Percentiles rank a stretch among this genome's conserved stretches.
phyloP scores from a whole-genome alignment of 352 stramenopile genomes.

The Pythium dissotocum region DNA sequence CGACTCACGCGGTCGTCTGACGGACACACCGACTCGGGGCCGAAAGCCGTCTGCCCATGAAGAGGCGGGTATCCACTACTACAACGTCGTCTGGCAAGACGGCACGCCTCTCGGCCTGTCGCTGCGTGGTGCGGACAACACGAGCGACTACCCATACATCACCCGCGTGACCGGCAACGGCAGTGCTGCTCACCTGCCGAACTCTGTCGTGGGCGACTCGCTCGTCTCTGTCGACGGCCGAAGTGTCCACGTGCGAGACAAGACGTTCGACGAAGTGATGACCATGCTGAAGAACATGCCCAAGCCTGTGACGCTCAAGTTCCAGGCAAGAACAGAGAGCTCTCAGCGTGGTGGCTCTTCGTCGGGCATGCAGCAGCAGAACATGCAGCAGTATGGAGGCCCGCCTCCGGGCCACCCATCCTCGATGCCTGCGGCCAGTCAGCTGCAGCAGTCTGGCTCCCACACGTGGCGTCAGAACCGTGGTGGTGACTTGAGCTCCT shows the following conservation, averaged over 20 bases:
- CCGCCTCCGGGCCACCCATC: background rate
- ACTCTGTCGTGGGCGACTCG: conserved; percentile 72
- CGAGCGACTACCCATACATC: conserved; percentile 85
- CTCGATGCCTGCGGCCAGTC: conserved; percentile 8
- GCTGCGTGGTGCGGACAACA: conserved; percentile 66
- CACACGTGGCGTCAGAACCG: conserved; percentile 60
- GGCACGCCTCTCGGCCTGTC: conserved; percentile 74
- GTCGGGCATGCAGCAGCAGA: conserved; percentile 10
- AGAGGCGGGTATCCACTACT: conserved; percentile 58
- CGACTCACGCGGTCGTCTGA: conserved; percentile 28
- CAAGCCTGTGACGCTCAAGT: conserved; percentile 84
- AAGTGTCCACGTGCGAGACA: conserved; percentile 78
- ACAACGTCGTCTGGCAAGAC: conserved; percentile 86
- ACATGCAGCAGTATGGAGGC: background rate
- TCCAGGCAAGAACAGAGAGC: conserved; percentile 54
- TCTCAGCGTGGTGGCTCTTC: conserved; percentile 14
- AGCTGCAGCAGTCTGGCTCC: conserved; percentile 43
- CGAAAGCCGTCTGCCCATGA: conserved; percentile 32
- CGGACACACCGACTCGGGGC: conserved; percentile 44
- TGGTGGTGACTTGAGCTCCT: conserved; percentile 1
- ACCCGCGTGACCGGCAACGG: conserved; percentile 83
- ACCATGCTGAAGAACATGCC: conserved; percentile 85
- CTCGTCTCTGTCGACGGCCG: conserved; percentile 81
- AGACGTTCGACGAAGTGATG: conserved; percentile 89
- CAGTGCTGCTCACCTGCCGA: conserved; percentile 76